Base-by-base conservation (phyloP, 2,329 filamentous ascomycete species). In the Fusarium setosum region DNA sequence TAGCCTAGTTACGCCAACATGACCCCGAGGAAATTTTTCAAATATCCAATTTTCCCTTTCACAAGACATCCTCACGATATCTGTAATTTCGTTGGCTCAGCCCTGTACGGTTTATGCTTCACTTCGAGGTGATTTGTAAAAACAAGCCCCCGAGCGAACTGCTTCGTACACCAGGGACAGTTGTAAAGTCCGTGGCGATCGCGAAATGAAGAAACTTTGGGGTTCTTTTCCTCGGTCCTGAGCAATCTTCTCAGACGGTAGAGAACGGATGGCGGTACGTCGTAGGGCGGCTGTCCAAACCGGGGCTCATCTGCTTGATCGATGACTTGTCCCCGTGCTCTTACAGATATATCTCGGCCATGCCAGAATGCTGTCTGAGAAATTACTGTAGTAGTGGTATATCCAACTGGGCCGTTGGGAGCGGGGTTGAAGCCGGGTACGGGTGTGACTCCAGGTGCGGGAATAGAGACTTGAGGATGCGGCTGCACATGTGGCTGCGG, bases 161-260 rank as follows among this genome's bases (percentile, higher is more conserved):
- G 21, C 18, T n/a, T 54, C 20, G 24, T 26, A 20, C 51, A 54
- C 51, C 38, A 54, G 29, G 51, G 40, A 31, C 51, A 54, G 15
- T n/a, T 26, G 23, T 45, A 54, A 9, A 45, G 38, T 11, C 40
- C 51, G n/a, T 54, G 32, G 20, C 21, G 21, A 45, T 18, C 24
- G 10, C 29, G 31, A 45, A 54, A 54, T 11, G 20, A 24, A 6
- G 24, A 44, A 7, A 53, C 26, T 21, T 24, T 41, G 10, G 50
- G 50, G 29, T 53, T 53, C 29, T 35, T 29, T 20, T 53, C 37
- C 15, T 21, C 31, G 11, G 24, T 45, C 13, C 29, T 44, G 20
- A 40, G 9, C 38, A 29, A 53, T 13, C 32, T 44, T 21, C 38
- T 42, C 40, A 47, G 26, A 1, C 44, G 26, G 4, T 47, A 18